Evolutionary conservation across 345 rosid genomes (phyloP), one percentile per base, ranked within the genome.

Genomic region (Trapa incisa): DNA sequence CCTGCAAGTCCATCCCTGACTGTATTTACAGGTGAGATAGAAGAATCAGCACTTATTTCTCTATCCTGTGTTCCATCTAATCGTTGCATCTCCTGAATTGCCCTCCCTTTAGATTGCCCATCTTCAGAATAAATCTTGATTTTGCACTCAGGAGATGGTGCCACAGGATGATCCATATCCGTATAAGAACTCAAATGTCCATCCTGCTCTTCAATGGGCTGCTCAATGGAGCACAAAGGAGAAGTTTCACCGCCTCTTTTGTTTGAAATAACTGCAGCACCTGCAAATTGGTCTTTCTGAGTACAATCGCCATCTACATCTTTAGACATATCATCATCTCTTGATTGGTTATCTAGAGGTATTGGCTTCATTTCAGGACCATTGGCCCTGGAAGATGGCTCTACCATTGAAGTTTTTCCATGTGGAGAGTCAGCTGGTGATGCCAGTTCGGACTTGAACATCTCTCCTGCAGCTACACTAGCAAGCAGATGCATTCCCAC

Each of bases 401-500:
- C 88, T 17, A 61, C 56, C 41, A 67, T 47, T 65, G 82, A 66
- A 48, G 76, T 57, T 65, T 70, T 75, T 71, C 82, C 76, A 62
- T 33, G 73, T 4, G 81, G 87, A 60, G 93, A 88, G 69, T 60
- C 76, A 33, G 71, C 68, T 3, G 90, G 93, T 35, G 92, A 86
- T 65, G 72, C 78, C 66, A 69, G 67, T 68, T 86, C 86, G 6
- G 92, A 77, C 67, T 82, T 93, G 41, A 78, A 79, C 70, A 91
- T 87, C 74, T 89, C 97, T 54, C 86, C 96, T 69, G 96, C 83
- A 69, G 99, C 99, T 62, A 94, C 97, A 76, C 80, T 91, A 58
- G 99, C 99, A 68, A 94, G 89, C 70, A 94, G 80, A 78, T 91
- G 91, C 95, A 94, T 94, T 67, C 97, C 99, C 68, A 81, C 83